These are phyloP conservation scores for Fusarium falciforme DNA, from an alignment of 2,329 filamentous ascomycete species.

Conservation along the genomic window DNA sequence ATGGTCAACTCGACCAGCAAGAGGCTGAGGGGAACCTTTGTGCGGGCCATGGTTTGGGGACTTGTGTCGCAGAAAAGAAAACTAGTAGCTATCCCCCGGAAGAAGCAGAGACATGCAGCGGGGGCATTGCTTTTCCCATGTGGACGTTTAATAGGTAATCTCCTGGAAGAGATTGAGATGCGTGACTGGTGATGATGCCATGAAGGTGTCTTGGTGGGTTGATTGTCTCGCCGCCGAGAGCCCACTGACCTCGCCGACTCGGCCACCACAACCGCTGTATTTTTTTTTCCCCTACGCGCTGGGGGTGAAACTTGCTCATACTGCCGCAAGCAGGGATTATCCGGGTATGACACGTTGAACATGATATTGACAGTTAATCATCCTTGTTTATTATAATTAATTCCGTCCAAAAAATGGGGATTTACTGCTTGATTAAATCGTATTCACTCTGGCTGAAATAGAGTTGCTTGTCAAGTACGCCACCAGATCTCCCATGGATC, in stretches of 20 bases:
- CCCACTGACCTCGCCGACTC: neutral
- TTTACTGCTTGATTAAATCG: neutral
- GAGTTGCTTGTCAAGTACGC: neutral
- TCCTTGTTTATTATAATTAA: neutral
- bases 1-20: constrained; percentile 36
- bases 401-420: neutral
- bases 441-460: neutral
- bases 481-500: neutral
- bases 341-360: neutral
- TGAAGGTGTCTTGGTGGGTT: neutral
- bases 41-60: constrained; percentile 21
- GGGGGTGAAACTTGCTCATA: constrained; percentile 49
- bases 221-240: neutral
- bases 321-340: constrained; percentile 36
- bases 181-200: constrained; percentile 5
- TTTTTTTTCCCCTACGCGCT: neutral
- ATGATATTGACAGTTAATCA: neutral
- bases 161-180: neutral
- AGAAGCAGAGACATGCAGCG: neutral
- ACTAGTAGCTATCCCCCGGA: neutral
- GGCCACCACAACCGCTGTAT: neutral
- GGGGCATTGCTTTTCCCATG: constrained; percentile 5
- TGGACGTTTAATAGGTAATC: neutral
- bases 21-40: constrained; percentile 20
- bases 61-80: neutral